Conservation (phyloP, 2,329 filamentous ascomycete species). For the Didymella pinodella region DNA sequence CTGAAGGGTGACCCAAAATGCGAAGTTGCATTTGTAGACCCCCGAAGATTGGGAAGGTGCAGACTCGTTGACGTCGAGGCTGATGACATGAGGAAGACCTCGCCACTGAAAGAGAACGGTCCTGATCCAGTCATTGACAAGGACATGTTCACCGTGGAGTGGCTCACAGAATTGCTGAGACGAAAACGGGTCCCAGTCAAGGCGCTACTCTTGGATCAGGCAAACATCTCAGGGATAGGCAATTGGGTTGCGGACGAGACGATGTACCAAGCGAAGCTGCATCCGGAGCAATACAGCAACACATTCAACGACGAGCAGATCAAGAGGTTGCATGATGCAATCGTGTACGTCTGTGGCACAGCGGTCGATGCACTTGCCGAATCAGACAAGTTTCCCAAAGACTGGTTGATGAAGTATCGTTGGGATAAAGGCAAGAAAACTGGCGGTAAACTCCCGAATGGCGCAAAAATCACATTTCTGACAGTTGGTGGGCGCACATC, state of each 20-base stretch:
- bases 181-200: constrained; percentile 88
- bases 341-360: constrained; percentile 80
- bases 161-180: constrained; percentile 73
- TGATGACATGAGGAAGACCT: constrained; percentile 75
- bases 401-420: constrained; percentile 85
- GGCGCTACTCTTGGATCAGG: constrained; percentile 85
- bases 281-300: constrained; percentile 93
- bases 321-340: constrained; percentile 72
- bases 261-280: constrained; percentile 84
- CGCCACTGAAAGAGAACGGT: constrained; percentile 88
- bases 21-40: constrained; percentile 81
- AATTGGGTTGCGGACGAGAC: constrained; percentile 99
- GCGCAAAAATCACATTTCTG: constrained; percentile 83
- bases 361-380: constrained; percentile 83
- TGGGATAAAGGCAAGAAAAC: constrained; percentile 90
- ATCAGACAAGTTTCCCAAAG: constrained; percentile 80
- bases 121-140: constrained; percentile 90
- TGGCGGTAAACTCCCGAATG: constrained; percentile 75
- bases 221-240: constrained; percentile 87
- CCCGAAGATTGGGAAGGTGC: constrained; percentile 79
- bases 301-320: constrained; percentile 78
- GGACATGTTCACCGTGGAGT: constrained; percentile 77
- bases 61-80: constrained; percentile 82
- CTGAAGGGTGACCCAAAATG: constrained; percentile 68
- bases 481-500: constrained; percentile 92